phyloP scores from a whole-genome alignment of 768 basidiomycete species.

The Leccinum arenicola region DNA sequence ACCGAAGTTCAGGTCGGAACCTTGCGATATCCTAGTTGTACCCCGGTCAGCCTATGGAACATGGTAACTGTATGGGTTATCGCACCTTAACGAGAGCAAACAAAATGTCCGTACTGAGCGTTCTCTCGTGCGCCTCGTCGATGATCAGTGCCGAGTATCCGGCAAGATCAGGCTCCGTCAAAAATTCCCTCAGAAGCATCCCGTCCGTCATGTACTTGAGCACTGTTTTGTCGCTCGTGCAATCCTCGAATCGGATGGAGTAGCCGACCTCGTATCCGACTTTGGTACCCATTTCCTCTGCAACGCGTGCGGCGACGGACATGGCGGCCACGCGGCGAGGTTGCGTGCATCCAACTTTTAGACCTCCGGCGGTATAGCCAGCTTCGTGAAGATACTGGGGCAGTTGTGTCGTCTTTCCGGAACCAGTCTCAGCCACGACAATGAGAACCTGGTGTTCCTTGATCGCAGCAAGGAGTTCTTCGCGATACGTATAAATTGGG shows the following conservation, averaged over 20 bases:
- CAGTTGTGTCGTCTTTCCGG: slow-evolving; percentile 97
- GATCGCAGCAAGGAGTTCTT: slow-evolving; percentile 85
- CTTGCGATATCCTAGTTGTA: slow-evolving; percentile 83
- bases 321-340: slow-evolving; percentile 98
- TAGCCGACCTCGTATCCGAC: slow-evolving; percentile 99
- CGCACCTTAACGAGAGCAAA: slow-evolving; percentile 98
- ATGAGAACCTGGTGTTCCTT: slow-evolving; percentile 92
- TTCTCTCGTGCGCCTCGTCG: slow-evolving; percentile 98
- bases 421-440: slow-evolving; percentile 97
- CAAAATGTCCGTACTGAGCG: slow-evolving; percentile 96
- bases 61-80: slow-evolving; percentile 19
- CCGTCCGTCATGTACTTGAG: slow-evolving; percentile 99
- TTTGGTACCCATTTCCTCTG: slow-evolving; percentile 97
- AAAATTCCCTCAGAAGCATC: slow-evolving; percentile 94
- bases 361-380: slow-evolving; percentile 84
- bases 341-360: slow-evolving; percentile 89
- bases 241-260: slow-evolving; percentile 99
- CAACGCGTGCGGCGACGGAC: slow-evolving; percentile 98
- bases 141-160: slow-evolving; percentile 95
- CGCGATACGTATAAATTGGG: slow-evolving; percentile 87
- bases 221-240: slow-evolving; percentile 98
- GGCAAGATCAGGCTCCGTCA: slow-evolving; percentile 95
- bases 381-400: slow-evolving; percentile 99
- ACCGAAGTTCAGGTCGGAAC: slow-evolving; percentile 89
- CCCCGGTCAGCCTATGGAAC: slow-evolving; percentile 23